Evolutionary conservation across 2,329 filamentous ascomycete species (phyloP).

Genomic region (Colletotrichum sp.): DNA sequence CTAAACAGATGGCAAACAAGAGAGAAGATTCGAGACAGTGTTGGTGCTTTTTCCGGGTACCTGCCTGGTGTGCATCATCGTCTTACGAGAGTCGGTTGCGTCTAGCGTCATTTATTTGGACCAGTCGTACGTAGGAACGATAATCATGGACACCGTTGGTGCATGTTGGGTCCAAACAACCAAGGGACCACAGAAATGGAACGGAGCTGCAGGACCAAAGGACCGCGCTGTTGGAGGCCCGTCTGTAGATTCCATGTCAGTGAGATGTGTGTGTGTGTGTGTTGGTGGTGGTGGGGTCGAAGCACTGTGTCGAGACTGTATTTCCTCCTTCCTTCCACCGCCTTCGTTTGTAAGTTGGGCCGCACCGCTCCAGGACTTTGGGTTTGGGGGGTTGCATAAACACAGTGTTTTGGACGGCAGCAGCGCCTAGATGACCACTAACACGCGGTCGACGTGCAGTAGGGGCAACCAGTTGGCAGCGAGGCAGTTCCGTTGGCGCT

Average conservation of each 20-base stretch:
- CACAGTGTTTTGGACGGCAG: not conserved
- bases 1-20: not conserved
- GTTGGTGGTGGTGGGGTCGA: not conserved
- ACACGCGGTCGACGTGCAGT: not conserved
- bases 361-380: not conserved
- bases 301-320: not conserved
- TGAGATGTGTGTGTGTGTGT: not conserved
- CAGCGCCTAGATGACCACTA: slow-evolving; percentile 5
- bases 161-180: not conserved
- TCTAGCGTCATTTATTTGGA: slow-evolving; percentile 7
- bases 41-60: not conserved
- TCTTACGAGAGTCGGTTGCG: slow-evolving; percentile 12
- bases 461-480: not conserved
- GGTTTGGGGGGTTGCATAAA: not conserved
- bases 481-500: not conserved
- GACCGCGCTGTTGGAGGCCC: not conserved
- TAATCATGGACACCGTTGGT: not conserved
- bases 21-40: not conserved
- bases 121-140: not conserved
- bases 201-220: not conserved
- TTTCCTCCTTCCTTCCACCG: not conserved
- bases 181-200: not conserved
- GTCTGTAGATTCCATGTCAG: not conserved
- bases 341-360: not conserved
- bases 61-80: slow-evolving; percentile 7